These are phyloP conservation scores for Fraxinus latifolia DNA, from an alignment of 305 asterid genomes.

Conservation along the genomic window DNA sequence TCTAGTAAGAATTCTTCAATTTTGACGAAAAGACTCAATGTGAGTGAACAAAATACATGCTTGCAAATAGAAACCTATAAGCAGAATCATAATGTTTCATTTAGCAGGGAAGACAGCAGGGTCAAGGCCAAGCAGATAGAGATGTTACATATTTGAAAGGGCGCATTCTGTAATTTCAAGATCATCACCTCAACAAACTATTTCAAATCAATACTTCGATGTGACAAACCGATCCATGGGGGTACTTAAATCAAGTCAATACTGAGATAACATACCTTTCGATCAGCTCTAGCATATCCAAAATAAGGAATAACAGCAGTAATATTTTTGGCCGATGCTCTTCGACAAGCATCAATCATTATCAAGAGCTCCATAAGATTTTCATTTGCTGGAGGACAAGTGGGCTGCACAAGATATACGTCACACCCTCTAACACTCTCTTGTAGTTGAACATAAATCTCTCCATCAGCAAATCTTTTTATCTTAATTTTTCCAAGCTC, in stretches of 20 bases:
- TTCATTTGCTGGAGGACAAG: constrained; percentile 94
- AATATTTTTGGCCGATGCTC: constrained; percentile 65
- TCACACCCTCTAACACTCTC: constrained; percentile 97
- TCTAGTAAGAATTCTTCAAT: not conserved
- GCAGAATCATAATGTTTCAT: not conserved
- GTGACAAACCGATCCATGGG: not conserved
- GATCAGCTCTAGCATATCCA: constrained; percentile 81
- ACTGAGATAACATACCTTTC: constrained; percentile 52
- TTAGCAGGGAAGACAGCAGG: not conserved
- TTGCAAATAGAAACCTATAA: constrained; percentile 6
- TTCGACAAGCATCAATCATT: constrained; percentile 94
- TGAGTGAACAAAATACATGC: not conserved
- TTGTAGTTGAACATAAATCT: constrained; percentile 85
- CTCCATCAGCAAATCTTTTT: constrained; percentile 92
- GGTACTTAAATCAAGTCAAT: constrained; percentile 1
- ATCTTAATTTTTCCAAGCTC: constrained; percentile 71
- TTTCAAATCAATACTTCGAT: constrained; percentile 20
- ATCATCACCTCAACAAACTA: constrained; percentile 8
- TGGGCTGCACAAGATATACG: constrained; percentile 82
- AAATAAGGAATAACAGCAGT: constrained; percentile 68
- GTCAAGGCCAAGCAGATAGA: not conserved
- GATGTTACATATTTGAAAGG: not conserved
- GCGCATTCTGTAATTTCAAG: constrained; percentile 6
- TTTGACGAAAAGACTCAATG: not conserved
- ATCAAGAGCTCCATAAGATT: constrained; percentile 93